These are phyloP conservation scores for Penicillium herquei DNA, from an alignment of 495 filamentous ascomycete genomes.

Conservation along the genomic window DNA sequence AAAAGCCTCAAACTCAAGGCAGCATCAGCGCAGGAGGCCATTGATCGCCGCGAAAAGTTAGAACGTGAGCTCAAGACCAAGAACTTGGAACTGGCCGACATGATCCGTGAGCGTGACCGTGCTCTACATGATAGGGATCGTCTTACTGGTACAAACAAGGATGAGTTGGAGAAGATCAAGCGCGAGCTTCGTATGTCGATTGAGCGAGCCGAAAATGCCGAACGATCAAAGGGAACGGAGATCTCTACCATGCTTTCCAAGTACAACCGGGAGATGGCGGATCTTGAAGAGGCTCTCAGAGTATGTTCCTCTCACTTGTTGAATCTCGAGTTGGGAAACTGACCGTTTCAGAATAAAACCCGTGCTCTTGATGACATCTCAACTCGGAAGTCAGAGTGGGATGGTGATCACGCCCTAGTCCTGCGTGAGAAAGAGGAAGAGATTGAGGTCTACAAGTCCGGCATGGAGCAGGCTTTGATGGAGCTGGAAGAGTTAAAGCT, in stretches of 20 bases:
- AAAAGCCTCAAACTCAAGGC: constrained; percentile 95
- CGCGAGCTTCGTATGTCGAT: constrained; percentile 92
- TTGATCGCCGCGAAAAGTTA: constrained; percentile 90
- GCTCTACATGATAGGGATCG: constrained; percentile 93
- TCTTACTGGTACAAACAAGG: constrained; percentile 77
- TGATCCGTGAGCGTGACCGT: constrained; percentile 95
- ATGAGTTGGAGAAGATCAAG: constrained; percentile 93
- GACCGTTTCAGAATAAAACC: constrained; percentile 62
- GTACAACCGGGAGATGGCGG: constrained; percentile 95
- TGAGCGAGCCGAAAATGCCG: constrained; percentile 89
- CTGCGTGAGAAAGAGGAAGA: constrained; percentile 95
- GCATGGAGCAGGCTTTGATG: constrained; percentile 91
- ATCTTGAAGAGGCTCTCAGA: constrained; percentile 88
- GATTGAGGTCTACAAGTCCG: constrained; percentile 92
- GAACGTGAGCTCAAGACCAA: constrained; percentile 98
- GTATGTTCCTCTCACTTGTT: constrained; percentile 27
- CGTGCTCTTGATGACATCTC: constrained; percentile 83
- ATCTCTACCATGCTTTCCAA: constrained; percentile 90
- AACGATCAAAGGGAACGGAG: constrained; percentile 89
- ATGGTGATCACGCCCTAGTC: constrained; percentile 78
- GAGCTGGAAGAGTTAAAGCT: constrained; percentile 81
- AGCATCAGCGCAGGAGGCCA: constrained; percentile 93
- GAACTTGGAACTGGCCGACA: constrained; percentile 95
- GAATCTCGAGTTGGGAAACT: constrained; percentile 10
- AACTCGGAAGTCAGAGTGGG: constrained; percentile 71